Percentiles rank a stretch among this genome's conserved stretches.
Conservation (phyloP, 306 rosid genomes). For the Elaeagnus macrophylla region DNA sequence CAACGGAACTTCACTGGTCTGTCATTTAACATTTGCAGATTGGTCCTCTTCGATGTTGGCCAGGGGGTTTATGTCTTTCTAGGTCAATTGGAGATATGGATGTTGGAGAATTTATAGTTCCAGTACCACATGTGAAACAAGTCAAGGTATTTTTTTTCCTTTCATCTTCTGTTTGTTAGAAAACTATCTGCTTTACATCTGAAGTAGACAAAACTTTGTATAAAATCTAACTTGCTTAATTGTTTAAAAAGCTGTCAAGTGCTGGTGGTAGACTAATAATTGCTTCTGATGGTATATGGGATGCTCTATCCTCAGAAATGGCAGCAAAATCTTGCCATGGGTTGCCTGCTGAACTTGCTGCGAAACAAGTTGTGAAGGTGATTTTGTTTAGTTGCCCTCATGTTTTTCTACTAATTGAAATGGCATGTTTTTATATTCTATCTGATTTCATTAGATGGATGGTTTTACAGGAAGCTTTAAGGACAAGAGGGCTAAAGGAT, state of each 20-base stretch:
- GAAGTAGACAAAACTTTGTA: constrained; percentile 7
- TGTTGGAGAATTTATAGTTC: constrained; percentile 94
- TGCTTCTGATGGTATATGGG: constrained; percentile 99
- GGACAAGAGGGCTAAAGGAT: constrained; percentile 82
- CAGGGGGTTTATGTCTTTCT: constrained; percentile 96
- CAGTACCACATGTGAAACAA: constrained; percentile 89
- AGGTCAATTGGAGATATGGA: constrained; percentile 97
- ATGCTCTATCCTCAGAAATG: constrained; percentile 76
- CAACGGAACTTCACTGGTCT: constrained; percentile 6
- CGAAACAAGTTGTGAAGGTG: constrained; percentile 93
- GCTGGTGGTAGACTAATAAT: constrained; percentile 91
- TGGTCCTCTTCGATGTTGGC: constrained; percentile 99
- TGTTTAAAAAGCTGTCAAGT: constrained; percentile 49
- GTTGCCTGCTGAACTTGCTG: constrained; percentile 89
- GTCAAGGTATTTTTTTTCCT: constrained; percentile 56
- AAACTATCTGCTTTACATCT: constrained; percentile 1
- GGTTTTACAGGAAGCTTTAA: constrained; percentile 56
- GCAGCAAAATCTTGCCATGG: constrained; percentile 86
- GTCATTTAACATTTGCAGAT: constrained; percentile 46
- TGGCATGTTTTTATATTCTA: too few relatives aligned
- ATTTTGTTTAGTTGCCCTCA: constrained; percentile 7
- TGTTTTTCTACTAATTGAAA: neutral
- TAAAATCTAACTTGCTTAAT: constrained; percentile 26
- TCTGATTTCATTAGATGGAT: constrained; percentile 10
- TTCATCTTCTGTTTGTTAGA: neutral